Base-by-base conservation (phyloP, 306 rosid species). In the Styphnolobium japonicum region DNA sequence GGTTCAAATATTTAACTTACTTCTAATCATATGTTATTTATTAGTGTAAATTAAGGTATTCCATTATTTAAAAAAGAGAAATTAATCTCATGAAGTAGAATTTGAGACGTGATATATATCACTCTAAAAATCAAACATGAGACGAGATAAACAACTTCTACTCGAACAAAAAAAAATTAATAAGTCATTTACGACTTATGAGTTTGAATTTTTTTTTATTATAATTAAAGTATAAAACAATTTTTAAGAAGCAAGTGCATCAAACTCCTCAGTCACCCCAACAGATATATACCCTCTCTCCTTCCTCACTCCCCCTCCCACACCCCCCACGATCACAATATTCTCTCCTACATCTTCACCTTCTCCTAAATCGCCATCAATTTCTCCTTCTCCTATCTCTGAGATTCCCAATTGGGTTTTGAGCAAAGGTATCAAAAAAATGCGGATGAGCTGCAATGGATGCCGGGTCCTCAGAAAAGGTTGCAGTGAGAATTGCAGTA, bases 371-470 rank as follows among this genome's bases (percentile, higher is more conserved):
- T 71, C 60, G 53, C 77, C 43, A 55, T 37, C 57, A 62, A 71
- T 31, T 58, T 68, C 58, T 56, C n/a, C 57, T 46, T 27, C 58
- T 73, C 10, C 8, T 3, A 23, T 56, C 36, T 43, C 61, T 45
- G 5, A 22, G 25, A 66, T 37, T 22, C 53, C 43, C 60, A 75
- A 49, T 49, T 49, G 51, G 39, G 65, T 57, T 19, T 1, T 7
- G 0, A 18, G 16, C 10, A 53, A 42, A 15, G 7, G 15, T 6
- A 0, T 16, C 56, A 6, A 29, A 85, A 81, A 87, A 91, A 94
- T 94, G 98, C 97, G 98, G 82, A 92, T 94, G 97, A 94, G 98
- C 37, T 94, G 98, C 67, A 94, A 92, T 74, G 98, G 98, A 12
- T 94, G 98, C 70, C 75, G 98, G 12, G 97, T 94, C 5, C 88